Evolutionary conservation across 495 filamentous ascomycete genomes (phyloP).

Genomic region (Penicillium flavigenum): DNA sequence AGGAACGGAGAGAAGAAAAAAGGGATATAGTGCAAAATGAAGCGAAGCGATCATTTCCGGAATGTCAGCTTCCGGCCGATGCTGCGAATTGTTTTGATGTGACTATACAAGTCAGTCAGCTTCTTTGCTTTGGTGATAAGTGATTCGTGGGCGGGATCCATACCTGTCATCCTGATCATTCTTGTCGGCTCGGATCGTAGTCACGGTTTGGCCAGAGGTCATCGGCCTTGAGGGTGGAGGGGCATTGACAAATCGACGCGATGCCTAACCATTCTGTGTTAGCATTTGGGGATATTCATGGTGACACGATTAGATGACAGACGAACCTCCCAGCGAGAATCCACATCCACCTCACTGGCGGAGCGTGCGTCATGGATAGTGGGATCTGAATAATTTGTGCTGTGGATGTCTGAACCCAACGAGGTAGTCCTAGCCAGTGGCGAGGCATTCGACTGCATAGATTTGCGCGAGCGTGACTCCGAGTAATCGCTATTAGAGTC

Average conservation of each 20-base stretch:
- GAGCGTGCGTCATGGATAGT: constrained; percentile 35
- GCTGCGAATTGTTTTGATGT: constrained; percentile 43
- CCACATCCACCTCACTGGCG: constrained; percentile 42
- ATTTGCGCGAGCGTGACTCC: constrained; percentile 39
- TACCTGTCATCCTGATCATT: constrained; percentile 44
- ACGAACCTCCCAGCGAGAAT: constrained; percentile 46
- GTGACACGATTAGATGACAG: background rate
- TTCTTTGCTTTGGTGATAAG: background rate
- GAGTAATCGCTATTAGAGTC: constrained; percentile 45
- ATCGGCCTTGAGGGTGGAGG: constrained; percentile 33
- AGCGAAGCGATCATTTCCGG: constrained; percentile 22
- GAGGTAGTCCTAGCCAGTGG: constrained; percentile 43
- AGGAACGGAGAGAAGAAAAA: background rate
- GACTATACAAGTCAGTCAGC: constrained; percentile 19
- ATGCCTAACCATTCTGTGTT: constrained; percentile 33
- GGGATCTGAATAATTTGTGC: constrained; percentile 23
- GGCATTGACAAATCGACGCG: constrained; percentile 40
- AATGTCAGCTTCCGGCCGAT: constrained; percentile 44
- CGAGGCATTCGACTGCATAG: constrained; percentile 38
- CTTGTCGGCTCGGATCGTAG: constrained; percentile 30
- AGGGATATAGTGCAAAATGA: background rate
- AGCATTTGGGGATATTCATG: constrained; percentile 7
- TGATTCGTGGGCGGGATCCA: background rate
- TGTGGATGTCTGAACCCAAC: constrained; percentile 37
- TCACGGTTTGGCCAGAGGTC: constrained; percentile 37